Base-by-base conservation (phyloP, 2,329 filamentous ascomycete genomes). In the Alternaria panax region DNA sequence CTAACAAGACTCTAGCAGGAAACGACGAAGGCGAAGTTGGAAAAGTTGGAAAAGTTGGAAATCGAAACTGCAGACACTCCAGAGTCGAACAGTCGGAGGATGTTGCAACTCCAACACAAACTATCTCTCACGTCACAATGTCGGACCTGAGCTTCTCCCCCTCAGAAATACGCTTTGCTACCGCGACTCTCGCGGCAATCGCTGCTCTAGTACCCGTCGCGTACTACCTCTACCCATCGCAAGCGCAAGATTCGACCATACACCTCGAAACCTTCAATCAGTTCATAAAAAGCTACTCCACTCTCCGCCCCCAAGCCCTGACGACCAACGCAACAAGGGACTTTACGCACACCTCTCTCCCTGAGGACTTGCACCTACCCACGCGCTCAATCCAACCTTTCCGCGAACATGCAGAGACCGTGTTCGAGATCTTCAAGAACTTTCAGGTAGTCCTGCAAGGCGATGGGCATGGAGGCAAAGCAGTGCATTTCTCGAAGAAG, bases 371-470 rank as follows among this genome's bases (percentile, higher is more conserved):
- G 8, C 74, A 73, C 7, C 77, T 81, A 66, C 75, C 77, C 1
- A 51, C 70, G 5, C 76, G 78, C 25, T 65, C 76, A 56, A 72
- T 73, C 45, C 72, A 73, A 1, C 68, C 74, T 2, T 83, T 82
- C 51, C 71, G 73, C 18, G 63, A 69, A 11, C 80, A 82, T 66
- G 80, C 81, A 1, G 64, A 64, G 1, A 73, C 74, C 38, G 78
- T 83, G 30, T 81, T 81, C 60, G 75, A 72, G 7, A 59, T 82
- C 14, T 83, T 83, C 63, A 69, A 73, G 30, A 62, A 65, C 8
- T 82, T 83, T 61, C 61, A 67, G 8, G 80, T 83, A 77, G 62
- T 75, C 5, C 78, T 80, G 0, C 70, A 74, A 48, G 62, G 65
- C 2, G 69, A 80, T 22, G 70, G 72, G 54, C 75, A 79, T 32